Percentiles rank a stretch among this genome's conserved stretches.
These are phyloP conservation scores for Periconia sp. DNA, from an alignment of 2,329 filamentous ascomycete genomes.

Conservation along the genomic window DNA sequence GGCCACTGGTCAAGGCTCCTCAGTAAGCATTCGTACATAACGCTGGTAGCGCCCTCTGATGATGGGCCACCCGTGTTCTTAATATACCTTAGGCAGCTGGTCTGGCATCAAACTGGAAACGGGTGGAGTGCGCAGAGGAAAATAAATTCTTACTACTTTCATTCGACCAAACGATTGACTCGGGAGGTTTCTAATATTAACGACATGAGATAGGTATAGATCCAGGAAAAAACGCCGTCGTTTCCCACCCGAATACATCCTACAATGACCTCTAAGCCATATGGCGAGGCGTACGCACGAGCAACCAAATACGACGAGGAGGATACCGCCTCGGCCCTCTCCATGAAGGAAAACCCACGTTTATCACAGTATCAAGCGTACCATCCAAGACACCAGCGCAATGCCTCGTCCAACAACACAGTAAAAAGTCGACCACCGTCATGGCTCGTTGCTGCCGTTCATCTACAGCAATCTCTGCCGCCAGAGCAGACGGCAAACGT, in stretches of 20 bases:
- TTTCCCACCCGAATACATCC: background rate
- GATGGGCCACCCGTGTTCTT: background rate
- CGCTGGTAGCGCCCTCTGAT: background rate
- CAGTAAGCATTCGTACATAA: background rate
- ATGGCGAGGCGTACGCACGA: conserved; percentile 3
- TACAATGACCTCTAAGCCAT: background rate
- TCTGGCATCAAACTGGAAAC: background rate
- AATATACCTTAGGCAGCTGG: background rate
- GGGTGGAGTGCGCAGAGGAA: background rate
- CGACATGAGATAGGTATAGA: conserved; percentile 4
- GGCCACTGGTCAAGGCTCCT: background rate
- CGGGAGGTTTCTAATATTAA: background rate
- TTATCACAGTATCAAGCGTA: conserved; percentile 3
- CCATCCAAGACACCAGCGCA: background rate
- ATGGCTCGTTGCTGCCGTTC: conserved; percentile 3
- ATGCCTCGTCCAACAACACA: background rate
- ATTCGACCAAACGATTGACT: background rate
- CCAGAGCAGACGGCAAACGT: background rate
- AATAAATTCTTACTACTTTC: background rate
- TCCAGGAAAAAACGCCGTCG: background rate
- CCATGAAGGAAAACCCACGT: background rate
- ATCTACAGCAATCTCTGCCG: background rate
- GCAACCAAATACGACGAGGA: conserved; percentile 2
- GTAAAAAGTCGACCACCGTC: background rate
- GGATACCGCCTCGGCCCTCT: conserved; percentile 1